Evolutionary conservation across 192 early-diverging fungal genomes (phyloP), one percentile per base, ranked within the genome.

Genomic region (Kickxella alabastrina): DNA sequence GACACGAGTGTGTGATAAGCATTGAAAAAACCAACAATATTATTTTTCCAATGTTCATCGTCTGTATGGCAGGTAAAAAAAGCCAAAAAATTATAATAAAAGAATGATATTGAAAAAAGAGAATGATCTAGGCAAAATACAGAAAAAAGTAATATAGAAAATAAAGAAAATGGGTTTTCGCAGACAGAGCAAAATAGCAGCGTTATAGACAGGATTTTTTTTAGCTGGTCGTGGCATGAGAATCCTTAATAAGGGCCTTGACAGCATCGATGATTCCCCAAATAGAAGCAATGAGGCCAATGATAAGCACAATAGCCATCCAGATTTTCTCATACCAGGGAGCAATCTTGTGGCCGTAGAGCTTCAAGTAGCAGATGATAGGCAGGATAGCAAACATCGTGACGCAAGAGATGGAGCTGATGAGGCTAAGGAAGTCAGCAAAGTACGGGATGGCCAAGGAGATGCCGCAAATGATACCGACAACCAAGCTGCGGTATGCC

Each of bases 371-470:
- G 65, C 83, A 90, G 32, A 87, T 26, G 8, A 90, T 65, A 0
- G 90, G 90, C 48, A 92, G 59, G 9, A 89, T 77, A 43, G 86
- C 88, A 24, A 85, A 83, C 35, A 92, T 71, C 4, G 79, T 63
- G 35, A 79, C 82, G 48, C 83, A 87, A 26, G 85, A 79, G 34
- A 90, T 65, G 0, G 88, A 82, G 24, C 90, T 89, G 46, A 92
- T 66, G 2, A 92, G 77, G 13, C 80, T 77, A 71, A 92, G 35
- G 23, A 89, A 77, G 59, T 90, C 90, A 9, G 86, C 73, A 62
- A 92, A 90, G 67, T 75, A 88, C 6, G 88, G 87, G 13, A 90
- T 78, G 21, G 74, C 81, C 19, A 86, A 59, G 3, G 87, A 81
- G 23, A 88, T 61, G 1, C 68, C 74, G 14, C 74, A 73, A n/a